These are phyloP conservation scores for Pterulicium gracile DNA, from an alignment of 1,284 basidiomycete genomes.

Conservation along the genomic window DNA sequence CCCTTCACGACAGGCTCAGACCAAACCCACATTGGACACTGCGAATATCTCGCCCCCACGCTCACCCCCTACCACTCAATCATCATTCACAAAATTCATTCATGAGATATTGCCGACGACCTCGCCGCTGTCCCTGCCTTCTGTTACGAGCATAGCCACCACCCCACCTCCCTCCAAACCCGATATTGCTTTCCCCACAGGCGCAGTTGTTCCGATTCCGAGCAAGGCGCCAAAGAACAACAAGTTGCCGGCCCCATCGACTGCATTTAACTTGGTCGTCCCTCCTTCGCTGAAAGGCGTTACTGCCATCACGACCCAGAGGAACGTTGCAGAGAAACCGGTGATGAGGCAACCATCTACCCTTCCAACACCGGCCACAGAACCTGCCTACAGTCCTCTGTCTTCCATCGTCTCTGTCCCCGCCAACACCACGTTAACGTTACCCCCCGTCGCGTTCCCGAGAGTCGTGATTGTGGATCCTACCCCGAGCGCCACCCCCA, in stretches of 20 bases:
- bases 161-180: not conserved
- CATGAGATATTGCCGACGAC: not conserved
- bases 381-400: constrained; percentile 7
- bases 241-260: not conserved
- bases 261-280: not conserved
- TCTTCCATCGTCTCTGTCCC: constrained; percentile 6
- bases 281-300: not conserved
- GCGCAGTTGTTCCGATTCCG: not conserved
- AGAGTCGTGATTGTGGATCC: constrained; percentile 45
- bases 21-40: not conserved
- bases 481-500: constrained; percentile 41
- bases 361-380: constrained; percentile 9
- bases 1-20: too few species aligned
- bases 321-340: too few species aligned
- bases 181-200: not conserved
- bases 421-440: constrained; percentile 6
- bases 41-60: constrained; percentile 7
- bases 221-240: not conserved
- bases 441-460: constrained; percentile 20
- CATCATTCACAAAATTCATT: not conserved
- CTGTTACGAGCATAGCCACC: not conserved
- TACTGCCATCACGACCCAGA: too few species aligned
- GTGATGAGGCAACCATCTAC: not conserved
- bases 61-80: constrained; percentile 4
- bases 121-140: not conserved